These are phyloP conservation scores for Moesziomyces sp. DNA, from an alignment of 1,284 basidiomycete species.

Conservation along the genomic window DNA sequence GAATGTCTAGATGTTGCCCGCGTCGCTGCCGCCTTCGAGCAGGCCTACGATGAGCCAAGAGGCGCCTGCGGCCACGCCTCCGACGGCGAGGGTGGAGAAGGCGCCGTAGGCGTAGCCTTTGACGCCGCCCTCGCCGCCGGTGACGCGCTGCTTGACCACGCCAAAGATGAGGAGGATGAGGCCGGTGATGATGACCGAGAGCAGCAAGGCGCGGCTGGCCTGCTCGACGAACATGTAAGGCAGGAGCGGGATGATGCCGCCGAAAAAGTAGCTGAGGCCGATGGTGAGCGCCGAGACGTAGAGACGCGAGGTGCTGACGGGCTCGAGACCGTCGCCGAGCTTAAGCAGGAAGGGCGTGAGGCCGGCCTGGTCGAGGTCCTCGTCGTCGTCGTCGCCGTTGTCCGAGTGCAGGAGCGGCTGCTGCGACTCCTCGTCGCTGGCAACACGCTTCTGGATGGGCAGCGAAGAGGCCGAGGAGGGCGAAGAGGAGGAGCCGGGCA, in stretches of 20 bases:
- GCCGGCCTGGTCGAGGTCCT: constrained; percentile 36
- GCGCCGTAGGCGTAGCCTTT: constrained; percentile 79
- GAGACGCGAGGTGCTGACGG: constrained; percentile 55
- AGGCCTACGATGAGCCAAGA: constrained; percentile 85
- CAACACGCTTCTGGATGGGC: constrained; percentile 11
- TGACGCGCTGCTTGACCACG: constrained; percentile 56
- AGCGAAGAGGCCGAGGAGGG: constrained; percentile 13
- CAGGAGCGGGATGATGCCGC: constrained; percentile 58
- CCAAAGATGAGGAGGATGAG: constrained; percentile 59
- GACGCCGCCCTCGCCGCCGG: constrained; percentile 50
- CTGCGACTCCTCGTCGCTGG: constrained; percentile 26
- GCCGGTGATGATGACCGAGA: constrained; percentile 58
- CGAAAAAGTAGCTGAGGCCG: constrained; percentile 58
- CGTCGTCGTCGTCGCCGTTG: constrained; percentile 4
- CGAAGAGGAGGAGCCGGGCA: constrained; percentile 21
- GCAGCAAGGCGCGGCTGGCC: constrained; percentile 42
- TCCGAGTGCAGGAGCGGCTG: background rate
- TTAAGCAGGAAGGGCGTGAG: constrained; percentile 61
- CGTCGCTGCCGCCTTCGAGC: constrained; percentile 72
- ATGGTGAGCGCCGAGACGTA: constrained; percentile 57
- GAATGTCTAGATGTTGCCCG: constrained; percentile 12
- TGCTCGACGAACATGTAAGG: constrained; percentile 60
- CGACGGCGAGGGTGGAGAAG: constrained; percentile 86
- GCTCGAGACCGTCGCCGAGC: constrained; percentile 56
- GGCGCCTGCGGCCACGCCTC: constrained; percentile 86